Evolutionary conservation across 257 asterid genomes (phyloP), one percentile per base, ranked within the genome.

Genomic region (Avicennia marina): DNA sequence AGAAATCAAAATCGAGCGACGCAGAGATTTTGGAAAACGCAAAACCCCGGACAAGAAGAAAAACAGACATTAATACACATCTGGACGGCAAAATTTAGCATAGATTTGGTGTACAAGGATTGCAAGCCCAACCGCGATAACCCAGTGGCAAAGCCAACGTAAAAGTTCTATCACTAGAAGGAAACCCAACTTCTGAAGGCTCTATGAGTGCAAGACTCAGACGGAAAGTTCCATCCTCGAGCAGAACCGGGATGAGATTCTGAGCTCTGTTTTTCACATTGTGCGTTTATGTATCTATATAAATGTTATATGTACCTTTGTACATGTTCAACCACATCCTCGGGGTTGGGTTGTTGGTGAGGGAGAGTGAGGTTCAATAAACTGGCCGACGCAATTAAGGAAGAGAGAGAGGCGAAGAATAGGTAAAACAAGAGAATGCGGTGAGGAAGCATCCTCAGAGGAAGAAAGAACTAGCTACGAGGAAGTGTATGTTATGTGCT

Each of bases 291-390:
- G 34, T 5, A 40, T 13, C 16, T 15, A 10, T 21, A 1, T 11
- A 29, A 4, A 4, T 1, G 8, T 4, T 29, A 29, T 7, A n/a
- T 10, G 51, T 61, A 79, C 90, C 87, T 79, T 46, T 69, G 71
- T 1, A 77, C 60, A 62, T 80, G 58, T 61, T 55, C 77, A 65
- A 41, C 77, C 4, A 77, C 81, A 58, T 32, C 60, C 38, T 66
- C 87, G 13, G 83, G 84, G 62, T 68, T 15, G 10, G 79, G 78
- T 60, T 76, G 79, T 64, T 80, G 83, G 32, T 63, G 81, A 18
- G 79, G 69, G 63, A 80, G 81, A 11, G 75, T 65, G 64, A 71
- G 79, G 53, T 76, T 80, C 33, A 71, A 52, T 46, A 63, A 54
- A 60, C 26, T 44, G 33, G 63, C 21, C 0, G 81, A 72, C 13